Evolutionary conservation across 2,329 filamentous ascomycete species (phyloP).

Genomic region (Beauveria bassiana): DNA sequence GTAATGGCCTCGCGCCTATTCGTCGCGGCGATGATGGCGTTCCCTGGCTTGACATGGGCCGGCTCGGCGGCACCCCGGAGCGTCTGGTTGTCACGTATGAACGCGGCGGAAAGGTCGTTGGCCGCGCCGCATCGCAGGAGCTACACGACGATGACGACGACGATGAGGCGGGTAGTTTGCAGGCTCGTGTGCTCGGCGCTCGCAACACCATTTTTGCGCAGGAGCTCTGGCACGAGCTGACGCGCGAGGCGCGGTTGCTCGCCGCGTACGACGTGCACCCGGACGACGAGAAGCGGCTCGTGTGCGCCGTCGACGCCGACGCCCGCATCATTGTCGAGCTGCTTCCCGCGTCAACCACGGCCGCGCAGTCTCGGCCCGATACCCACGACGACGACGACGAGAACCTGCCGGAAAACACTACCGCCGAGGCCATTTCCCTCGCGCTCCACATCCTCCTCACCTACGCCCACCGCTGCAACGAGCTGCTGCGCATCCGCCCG

Average conservation of each 20-base stretch:
- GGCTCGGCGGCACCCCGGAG: slow-evolving; percentile 42
- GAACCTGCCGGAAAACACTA: slow-evolving; percentile 31
- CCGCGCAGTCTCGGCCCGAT: slow-evolving; percentile 22
- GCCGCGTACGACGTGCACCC: slow-evolving; percentile 63
- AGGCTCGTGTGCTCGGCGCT: slow-evolving; percentile 64
- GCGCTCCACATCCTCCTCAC: slow-evolving; percentile 69
- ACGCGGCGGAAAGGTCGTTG: slow-evolving; percentile 48
- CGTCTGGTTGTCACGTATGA: slow-evolving; percentile 62
- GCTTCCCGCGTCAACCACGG: slow-evolving; percentile 34
- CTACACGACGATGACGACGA: slow-evolving; percentile 49
- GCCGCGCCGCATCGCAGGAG: slow-evolving; percentile 41
- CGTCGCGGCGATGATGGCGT: slow-evolving; percentile 66
- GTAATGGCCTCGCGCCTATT: slow-evolving; percentile 74
- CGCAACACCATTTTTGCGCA: slow-evolving; percentile 74
- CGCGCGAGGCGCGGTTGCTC: slow-evolving; percentile 69
- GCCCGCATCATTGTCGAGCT: slow-evolving; percentile 60
- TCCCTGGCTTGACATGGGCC: slow-evolving; percentile 62
- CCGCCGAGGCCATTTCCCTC: slow-evolving; percentile 60
- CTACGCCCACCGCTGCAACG: slow-evolving; percentile 70
- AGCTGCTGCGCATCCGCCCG: slow-evolving; percentile 58
- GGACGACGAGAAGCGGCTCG: slow-evolving; percentile 49
- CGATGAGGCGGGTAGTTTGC: slow-evolving; percentile 36
- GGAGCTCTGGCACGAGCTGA: slow-evolving; percentile 86
- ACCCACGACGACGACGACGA: not conserved
- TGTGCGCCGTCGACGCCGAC: slow-evolving; percentile 43